Evolutionary conservation across 169 alveolate species (phyloP).

Genomic region (Babesia sp.): DNA sequence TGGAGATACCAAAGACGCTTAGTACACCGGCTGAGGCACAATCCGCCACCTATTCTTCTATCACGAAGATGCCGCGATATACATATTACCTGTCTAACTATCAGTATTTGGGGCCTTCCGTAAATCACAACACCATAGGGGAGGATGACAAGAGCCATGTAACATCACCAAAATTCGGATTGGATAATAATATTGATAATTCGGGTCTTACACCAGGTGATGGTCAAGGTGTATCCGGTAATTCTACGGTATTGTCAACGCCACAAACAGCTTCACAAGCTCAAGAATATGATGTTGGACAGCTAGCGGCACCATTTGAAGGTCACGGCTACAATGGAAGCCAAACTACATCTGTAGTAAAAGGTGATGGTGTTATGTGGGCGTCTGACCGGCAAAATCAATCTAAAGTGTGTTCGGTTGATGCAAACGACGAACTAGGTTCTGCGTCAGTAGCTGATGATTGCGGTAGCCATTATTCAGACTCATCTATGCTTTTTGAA

Average conservation of each 20-base stretch:
- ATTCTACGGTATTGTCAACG: background rate
- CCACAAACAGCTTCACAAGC: background rate
- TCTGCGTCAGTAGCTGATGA: conserved; percentile 48
- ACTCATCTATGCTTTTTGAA: background rate
- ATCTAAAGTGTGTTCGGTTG: conserved; percentile 6
- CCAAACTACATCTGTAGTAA: background rate
- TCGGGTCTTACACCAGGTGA: background rate
- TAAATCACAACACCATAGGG: conserved; percentile 29
- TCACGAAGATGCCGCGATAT: conserved; percentile 51
- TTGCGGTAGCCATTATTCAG: background rate
- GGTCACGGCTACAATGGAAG: background rate
- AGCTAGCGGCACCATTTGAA: background rate
- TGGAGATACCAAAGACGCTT: conserved; percentile 18
- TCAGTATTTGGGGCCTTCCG: conserved; percentile 47
- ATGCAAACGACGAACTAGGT: conserved; percentile 56
- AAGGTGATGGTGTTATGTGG: background rate
- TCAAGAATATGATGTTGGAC: background rate
- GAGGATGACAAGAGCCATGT: conserved; percentile 61
- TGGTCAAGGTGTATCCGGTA: background rate
- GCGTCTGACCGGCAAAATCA: background rate
- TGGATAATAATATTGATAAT: conserved; percentile 1
- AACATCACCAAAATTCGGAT: conserved; percentile 61
- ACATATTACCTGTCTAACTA: conserved; percentile 63
- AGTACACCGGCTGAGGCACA: background rate
- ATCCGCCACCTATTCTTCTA: background rate